phyloP scores from a whole-genome alignment of 192 early-diverging fungal species.

The Linnemannia hyalina region DNA sequence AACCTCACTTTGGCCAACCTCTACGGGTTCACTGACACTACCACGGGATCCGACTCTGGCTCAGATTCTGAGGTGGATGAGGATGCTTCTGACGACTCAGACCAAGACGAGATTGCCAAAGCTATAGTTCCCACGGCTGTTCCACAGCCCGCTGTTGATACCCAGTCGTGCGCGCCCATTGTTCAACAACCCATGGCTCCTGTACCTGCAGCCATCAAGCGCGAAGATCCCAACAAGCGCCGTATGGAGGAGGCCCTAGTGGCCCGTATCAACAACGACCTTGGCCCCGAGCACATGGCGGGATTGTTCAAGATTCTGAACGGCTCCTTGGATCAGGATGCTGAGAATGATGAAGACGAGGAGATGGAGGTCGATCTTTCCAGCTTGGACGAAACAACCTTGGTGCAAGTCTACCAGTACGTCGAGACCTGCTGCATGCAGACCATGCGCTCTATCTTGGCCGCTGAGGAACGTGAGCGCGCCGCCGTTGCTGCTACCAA shows the following conservation, averaged over 20 bases:
- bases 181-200: background rate
- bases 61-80: conserved; percentile 34
- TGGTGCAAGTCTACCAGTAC: conserved; percentile 54
- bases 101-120: conserved; percentile 3
- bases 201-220: background rate
- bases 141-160: background rate
- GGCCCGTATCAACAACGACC: conserved; percentile 46
- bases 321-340: conserved; percentile 15
- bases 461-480: conserved; percentile 51
- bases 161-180: background rate
- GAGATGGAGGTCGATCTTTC: conserved; percentile 55
- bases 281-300: conserved; percentile 48
- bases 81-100: conserved; percentile 13
- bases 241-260: conserved; percentile 50
- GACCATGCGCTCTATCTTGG: conserved; percentile 42
- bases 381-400: conserved; percentile 37
- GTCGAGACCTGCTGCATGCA: conserved; percentile 54
- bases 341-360: conserved; percentile 30
- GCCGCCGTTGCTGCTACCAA: conserved; percentile 5
- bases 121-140: background rate
- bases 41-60: conserved; percentile 18
- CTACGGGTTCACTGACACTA: conserved; percentile 37
- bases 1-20: conserved; percentile 38
- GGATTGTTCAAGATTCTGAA: conserved; percentile 49
- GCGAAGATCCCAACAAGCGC: conserved; percentile 49